A percentile compares a stretch with the other conserved stretches of the same genome.
These are phyloP conservation scores for Apiotrichum sp. DNA, from an alignment of 1,284 basidiomycete species.

Conservation along the genomic window DNA sequence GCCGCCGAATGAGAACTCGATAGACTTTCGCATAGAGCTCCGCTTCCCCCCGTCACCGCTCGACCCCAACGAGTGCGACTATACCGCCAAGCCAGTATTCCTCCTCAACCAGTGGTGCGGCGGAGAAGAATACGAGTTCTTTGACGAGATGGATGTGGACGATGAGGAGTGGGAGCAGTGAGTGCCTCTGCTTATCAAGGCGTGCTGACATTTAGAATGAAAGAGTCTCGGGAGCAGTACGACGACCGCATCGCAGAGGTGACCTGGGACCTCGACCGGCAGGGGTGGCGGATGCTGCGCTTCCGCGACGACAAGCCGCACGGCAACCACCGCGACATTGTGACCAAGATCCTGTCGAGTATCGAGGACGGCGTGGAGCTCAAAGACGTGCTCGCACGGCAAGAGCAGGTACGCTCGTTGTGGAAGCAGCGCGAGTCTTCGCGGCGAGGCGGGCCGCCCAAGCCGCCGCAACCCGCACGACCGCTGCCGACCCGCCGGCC, in stretches of 20 bases:
- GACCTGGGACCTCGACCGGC: slow-evolving; percentile 65
- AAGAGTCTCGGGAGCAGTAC: slow-evolving; percentile 72
- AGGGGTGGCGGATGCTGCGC: slow-evolving; percentile 80
- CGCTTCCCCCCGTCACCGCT: slow-evolving; percentile 69
- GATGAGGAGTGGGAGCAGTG: slow-evolving; percentile 91
- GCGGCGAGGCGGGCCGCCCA: slow-evolving; percentile 1
- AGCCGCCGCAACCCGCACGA: slow-evolving; percentile 13
- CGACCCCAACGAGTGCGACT: slow-evolving; percentile 63
- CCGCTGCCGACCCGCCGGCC: background rate
- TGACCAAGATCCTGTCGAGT: slow-evolving; percentile 76
- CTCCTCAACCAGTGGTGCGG: slow-evolving; percentile 71
- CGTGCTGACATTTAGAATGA: slow-evolving; percentile 58
- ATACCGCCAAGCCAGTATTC: slow-evolving; percentile 78
- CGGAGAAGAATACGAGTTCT: slow-evolving; percentile 65
- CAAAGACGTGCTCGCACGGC: slow-evolving; percentile 54
- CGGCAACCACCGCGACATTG: slow-evolving; percentile 75
- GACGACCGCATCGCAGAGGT: slow-evolving; percentile 94
- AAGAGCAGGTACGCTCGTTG: slow-evolving; percentile 34
- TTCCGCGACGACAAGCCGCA: slow-evolving; percentile 86
- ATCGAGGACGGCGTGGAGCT: slow-evolving; percentile 88
- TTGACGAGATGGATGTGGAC: slow-evolving; percentile 77
- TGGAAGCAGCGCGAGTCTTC: slow-evolving; percentile 38
- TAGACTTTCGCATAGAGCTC: slow-evolving; percentile 92
- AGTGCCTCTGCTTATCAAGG: slow-evolving; percentile 33
- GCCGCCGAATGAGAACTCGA: slow-evolving; percentile 93